phyloP scores from a whole-genome alignment of 306 rosid genomes.

The Casuarina glauca region DNA sequence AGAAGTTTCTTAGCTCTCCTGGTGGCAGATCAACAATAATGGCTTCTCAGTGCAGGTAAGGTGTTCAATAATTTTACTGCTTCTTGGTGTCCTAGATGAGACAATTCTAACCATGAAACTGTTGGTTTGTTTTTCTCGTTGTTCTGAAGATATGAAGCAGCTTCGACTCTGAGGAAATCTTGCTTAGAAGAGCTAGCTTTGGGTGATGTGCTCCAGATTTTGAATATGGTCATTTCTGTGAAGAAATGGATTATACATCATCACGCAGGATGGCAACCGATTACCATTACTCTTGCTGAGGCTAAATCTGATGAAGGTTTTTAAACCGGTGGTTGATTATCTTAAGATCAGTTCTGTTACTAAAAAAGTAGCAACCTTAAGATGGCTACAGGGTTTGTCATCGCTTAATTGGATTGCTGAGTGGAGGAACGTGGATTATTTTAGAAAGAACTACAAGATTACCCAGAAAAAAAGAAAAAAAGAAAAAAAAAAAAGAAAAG shows the following conservation, averaged over 20 bases:
- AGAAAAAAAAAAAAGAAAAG: too few relatives aligned
- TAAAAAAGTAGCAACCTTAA: slow-evolving; percentile 15
- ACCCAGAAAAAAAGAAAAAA: too few relatives aligned
- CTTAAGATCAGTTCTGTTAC: slow-evolving; percentile 23
- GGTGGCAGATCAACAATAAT: slow-evolving; percentile 54
- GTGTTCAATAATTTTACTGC: slow-evolving; percentile 4
- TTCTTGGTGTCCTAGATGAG: slow-evolving; percentile 18
- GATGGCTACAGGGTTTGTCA: slow-evolving; percentile 20
- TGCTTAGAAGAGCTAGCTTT: slow-evolving; percentile 60
- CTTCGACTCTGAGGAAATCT: slow-evolving; percentile 44
- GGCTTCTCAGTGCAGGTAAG: slow-evolving; percentile 72
- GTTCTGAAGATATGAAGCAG: slow-evolving; percentile 68
- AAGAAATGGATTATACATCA: slow-evolving; percentile 75
- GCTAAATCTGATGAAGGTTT: slow-evolving; percentile 29
- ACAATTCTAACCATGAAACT: background rate
- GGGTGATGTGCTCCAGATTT: slow-evolving; percentile 64
- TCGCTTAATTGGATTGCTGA: slow-evolving; percentile 25
- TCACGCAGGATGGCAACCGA: slow-evolving; percentile 81
- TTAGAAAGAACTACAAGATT: slow-evolving; percentile 18
- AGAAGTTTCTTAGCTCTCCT: slow-evolving; percentile 54
- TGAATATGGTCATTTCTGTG: slow-evolving; percentile 50
- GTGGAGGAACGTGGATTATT: slow-evolving; percentile 11
- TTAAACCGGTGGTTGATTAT: slow-evolving; percentile 28
- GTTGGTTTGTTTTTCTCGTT: slow-evolving; percentile 13
- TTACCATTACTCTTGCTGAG: slow-evolving; percentile 48